Conservation (phyloP, 2,329 filamentous ascomycete genomes). For the Xylaria sp. region DNA sequence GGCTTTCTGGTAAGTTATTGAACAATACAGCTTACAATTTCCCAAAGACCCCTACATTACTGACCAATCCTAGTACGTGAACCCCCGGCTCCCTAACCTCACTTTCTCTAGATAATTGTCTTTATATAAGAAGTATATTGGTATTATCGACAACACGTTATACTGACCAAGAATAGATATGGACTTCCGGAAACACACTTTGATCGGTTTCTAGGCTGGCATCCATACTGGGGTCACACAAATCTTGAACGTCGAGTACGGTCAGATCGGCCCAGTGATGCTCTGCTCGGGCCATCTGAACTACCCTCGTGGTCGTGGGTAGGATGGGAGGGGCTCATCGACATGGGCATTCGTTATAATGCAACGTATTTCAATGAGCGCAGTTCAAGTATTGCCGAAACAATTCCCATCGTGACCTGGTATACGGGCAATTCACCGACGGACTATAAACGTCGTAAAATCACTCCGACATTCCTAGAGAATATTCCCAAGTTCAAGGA, state of each 20-base stretch:
- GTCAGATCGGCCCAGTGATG: slow-evolving; percentile 1
- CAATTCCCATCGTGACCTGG: not conserved
- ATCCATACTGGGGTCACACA: not conserved
- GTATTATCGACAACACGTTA: not conserved
- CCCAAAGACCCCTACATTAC: not conserved
- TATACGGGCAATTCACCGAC: slow-evolving; percentile 7
- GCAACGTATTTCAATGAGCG: not conserved
- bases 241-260: slow-evolving; percentile 7
- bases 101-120: not conserved
- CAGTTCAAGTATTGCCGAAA: not conserved
- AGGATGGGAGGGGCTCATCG: not conserved
- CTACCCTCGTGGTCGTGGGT: slow-evolving; percentile 15
- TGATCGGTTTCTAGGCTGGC: slow-evolving; percentile 12
- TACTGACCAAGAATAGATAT: slow-evolving; percentile 2
- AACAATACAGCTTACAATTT: not conserved
- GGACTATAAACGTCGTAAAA: not conserved
- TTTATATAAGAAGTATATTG: not conserved
- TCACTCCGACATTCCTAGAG: not conserved
- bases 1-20: slow-evolving; percentile 13
- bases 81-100: not conserved
- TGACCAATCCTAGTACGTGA: not conserved
- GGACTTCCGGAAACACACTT: slow-evolving; percentile 4
- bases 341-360: not conserved
- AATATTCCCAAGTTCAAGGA: slow-evolving; percentile 3
- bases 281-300: not conserved